These are phyloP conservation scores for Trifolium fragiferum DNA, from an alignment of 306 rosid genomes.

Conservation along the genomic window DNA sequence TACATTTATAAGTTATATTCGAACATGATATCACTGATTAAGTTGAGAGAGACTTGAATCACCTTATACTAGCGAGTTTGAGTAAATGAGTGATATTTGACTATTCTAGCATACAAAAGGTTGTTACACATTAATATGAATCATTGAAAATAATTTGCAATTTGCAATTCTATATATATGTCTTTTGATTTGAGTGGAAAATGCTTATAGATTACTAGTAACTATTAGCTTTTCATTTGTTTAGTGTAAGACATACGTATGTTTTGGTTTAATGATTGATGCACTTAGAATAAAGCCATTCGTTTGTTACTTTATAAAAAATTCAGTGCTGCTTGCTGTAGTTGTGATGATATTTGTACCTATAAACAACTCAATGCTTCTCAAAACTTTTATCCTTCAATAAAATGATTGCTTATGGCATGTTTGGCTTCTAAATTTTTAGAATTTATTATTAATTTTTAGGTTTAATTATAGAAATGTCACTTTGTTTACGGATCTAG, in stretches of 20 bases:
- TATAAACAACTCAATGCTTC: background rate
- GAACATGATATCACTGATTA: background rate
- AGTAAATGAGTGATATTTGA: background rate
- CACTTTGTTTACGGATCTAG: background rate
- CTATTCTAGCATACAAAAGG: slow-evolving; percentile 1
- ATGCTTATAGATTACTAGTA: background rate
- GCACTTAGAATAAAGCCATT: background rate
- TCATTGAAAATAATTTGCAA: background rate
- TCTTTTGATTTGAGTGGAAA: slow-evolving; percentile 19
- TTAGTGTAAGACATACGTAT: background rate
- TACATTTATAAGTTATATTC: background rate
- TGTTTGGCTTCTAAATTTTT: background rate
- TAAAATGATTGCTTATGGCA: background rate
- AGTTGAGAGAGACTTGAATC: background rate
- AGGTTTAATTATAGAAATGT: background rate
- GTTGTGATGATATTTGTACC: background rate
- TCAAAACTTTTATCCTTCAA: background rate
- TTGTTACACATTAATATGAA: slow-evolving; percentile 17
- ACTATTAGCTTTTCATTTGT: slow-evolving; percentile 15
- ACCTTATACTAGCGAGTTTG: rapidly evolving
- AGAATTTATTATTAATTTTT: too few relatives aligned
- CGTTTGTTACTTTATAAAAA: background rate
- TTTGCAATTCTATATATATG: background rate
- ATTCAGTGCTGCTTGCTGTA: slow-evolving; percentile 22
- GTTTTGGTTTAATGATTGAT: slow-evolving; percentile 11